Evolutionary conservation across 257 asterid genomes (phyloP).

Genomic region (Solanum megistacrolobum): DNA sequence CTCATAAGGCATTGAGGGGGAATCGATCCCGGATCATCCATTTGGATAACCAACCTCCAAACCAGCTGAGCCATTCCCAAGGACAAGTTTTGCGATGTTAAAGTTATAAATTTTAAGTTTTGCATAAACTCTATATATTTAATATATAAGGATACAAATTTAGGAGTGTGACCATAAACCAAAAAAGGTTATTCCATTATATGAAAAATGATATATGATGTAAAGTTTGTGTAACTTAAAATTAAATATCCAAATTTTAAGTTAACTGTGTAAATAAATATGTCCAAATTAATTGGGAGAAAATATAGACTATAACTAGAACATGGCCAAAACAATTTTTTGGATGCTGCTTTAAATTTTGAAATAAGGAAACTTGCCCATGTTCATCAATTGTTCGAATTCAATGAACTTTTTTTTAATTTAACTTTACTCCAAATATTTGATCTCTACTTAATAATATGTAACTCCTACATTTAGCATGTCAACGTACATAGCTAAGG

Average conservation of each 20-base stretch:
- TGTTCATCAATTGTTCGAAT: background rate
- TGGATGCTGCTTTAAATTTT: background rate
- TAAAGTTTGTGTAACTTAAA: background rate
- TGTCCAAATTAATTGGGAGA: background rate
- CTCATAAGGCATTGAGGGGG: no score
- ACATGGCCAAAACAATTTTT: background rate
- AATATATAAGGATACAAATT: background rate
- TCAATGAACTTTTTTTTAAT: background rate
- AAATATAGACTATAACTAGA: background rate
- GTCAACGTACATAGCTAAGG: background rate
- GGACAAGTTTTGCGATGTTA: background rate
- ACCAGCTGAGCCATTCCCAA: no score
- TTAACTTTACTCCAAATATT: background rate
- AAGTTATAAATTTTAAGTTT: background rate
- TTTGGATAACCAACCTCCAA: no score
- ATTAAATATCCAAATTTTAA: background rate
- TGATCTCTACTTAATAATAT: background rate
- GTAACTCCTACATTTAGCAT: background rate
- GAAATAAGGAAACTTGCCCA: background rate
- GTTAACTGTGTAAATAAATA: background rate
- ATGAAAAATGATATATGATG: background rate
- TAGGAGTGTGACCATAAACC: background rate
- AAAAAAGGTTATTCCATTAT: background rate
- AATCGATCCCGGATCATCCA: no score
- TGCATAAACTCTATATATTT: background rate